Conservation (phyloP, 2,329 filamentous ascomycete genomes). For the Hypoxylon sp. region DNA sequence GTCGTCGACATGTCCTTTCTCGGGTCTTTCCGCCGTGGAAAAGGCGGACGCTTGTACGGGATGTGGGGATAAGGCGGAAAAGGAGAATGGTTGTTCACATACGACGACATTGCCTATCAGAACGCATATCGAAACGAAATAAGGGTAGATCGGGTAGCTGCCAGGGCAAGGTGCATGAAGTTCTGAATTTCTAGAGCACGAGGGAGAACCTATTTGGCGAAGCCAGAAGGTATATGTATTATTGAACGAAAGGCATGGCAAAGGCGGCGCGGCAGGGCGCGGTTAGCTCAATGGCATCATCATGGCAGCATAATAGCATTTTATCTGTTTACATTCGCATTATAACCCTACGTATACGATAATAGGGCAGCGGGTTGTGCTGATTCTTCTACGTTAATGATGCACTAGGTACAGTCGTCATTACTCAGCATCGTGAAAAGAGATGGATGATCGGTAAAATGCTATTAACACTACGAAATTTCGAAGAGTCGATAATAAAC, state of each 20-base stretch:
- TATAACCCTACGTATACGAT: neutral
- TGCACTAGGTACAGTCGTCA: neutral
- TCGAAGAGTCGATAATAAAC: conserved; percentile 19
- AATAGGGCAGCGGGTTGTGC: too few species aligned
- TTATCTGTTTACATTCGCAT: neutral
- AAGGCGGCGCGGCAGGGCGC: conserved; percentile 6
- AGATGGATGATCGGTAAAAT: neutral
- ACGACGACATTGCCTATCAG: conserved; percentile 35
- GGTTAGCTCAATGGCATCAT: neutral
- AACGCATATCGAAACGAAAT: conserved; percentile 34
- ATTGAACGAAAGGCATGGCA: neutral
- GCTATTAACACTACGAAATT: conserved; percentile 18
- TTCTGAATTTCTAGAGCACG: neutral
- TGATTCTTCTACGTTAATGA: too few species aligned
- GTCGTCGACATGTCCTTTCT: conserved; percentile 45
- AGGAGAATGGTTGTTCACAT: conserved; percentile 29
- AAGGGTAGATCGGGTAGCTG: neutral
- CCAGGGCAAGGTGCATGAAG: neutral
- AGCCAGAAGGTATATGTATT: neutral
- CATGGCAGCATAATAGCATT: neutral
- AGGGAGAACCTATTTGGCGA: neutral
- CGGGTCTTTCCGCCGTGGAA: conserved; percentile 37
- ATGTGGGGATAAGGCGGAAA: conserved; percentile 34
- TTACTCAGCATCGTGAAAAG: neutral
- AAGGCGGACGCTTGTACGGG: conserved; percentile 37